Evolutionary conservation across 768 basidiomycete genomes (phyloP).

Genomic region (Imleria badia): DNA sequence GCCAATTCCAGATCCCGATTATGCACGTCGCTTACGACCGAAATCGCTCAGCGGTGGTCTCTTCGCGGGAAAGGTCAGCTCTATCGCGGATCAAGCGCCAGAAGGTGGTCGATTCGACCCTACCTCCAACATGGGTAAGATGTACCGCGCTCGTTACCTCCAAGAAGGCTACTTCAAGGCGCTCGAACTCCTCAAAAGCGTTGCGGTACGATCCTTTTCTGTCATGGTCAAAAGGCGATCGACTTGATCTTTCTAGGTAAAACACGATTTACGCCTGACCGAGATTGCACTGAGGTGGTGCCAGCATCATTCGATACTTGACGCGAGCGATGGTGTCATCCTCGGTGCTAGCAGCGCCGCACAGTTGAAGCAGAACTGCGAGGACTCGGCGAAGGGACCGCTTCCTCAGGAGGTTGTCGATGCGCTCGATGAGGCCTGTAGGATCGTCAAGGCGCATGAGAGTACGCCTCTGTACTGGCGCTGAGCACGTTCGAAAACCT

Average conservation of each 20-base stretch:
- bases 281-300: slow-evolving; percentile 64
- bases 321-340: slow-evolving; percentile 44
- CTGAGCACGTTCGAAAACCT: slow-evolving; percentile 3
- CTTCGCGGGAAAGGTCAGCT: slow-evolving; percentile 48
- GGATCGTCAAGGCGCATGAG: slow-evolving; percentile 36
- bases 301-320: slow-evolving; percentile 53
- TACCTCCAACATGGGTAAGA: slow-evolving; percentile 36
- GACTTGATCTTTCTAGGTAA: slow-evolving; percentile 20
- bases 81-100: slow-evolving; percentile 29
- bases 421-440: slow-evolving; percentile 50
- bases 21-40: neutral
- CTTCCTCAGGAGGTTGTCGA: slow-evolving; percentile 52
- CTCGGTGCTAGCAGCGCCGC: slow-evolving; percentile 46
- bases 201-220: slow-evolving; percentile 35
- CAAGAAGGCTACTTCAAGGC: slow-evolving; percentile 44
- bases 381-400: slow-evolving; percentile 51
- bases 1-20: neutral
- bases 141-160: slow-evolving; percentile 48
- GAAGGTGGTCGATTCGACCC: slow-evolving; percentile 45
- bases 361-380: slow-evolving; percentile 45
- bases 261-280: slow-evolving; percentile 45
- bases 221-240: neutral
- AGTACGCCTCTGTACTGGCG: slow-evolving; percentile 40
- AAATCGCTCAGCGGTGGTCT: slow-evolving; percentile 4
- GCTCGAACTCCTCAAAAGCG: slow-evolving; percentile 38